These are phyloP conservation scores for Debaryomycetaceae sp. DNA, from an alignment of 1,139 yeast species.

Conservation along the genomic window DNA sequence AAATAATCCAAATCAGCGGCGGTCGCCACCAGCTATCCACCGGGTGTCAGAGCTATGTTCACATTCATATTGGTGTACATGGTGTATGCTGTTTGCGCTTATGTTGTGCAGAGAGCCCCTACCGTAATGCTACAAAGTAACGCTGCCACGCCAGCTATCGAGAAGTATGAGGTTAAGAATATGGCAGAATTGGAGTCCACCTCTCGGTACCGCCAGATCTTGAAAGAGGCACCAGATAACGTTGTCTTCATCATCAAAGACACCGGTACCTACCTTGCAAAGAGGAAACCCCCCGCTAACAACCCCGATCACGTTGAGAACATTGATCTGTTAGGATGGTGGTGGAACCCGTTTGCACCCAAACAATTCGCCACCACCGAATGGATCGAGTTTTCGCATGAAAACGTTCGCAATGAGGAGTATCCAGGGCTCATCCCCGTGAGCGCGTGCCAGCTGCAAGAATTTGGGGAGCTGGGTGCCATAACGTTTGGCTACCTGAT, in stretches of 20 bases:
- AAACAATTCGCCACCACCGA: constrained; percentile 7
- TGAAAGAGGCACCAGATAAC: neutral
- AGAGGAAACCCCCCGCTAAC: constrained; percentile 1
- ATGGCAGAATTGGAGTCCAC: constrained; percentile 4
- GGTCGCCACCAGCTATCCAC: too few species aligned
- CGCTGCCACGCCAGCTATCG: too few species aligned
- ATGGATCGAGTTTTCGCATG: constrained; percentile 17
- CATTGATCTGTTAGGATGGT: constrained; percentile 4
- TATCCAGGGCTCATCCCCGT: constrained; percentile 22
- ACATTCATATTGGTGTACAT: too few species aligned
- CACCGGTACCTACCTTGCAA: constrained; percentile 10
- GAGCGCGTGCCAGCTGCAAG: constrained; percentile 22
- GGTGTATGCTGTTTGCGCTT: too few species aligned
- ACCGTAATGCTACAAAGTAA: too few species aligned
- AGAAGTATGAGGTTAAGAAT: constrained; percentile 1
- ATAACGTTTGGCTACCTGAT: constrained; percentile 14
- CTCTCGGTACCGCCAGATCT: neutral
- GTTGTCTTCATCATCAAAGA: constrained; percentile 11
- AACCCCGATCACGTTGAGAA: constrained; percentile 8
- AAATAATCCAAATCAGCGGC: too few species aligned
- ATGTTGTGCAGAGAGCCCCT: too few species aligned
- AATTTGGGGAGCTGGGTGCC: constrained; percentile 17
- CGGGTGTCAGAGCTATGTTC: too few species aligned
- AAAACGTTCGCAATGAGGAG: constrained; percentile 6
- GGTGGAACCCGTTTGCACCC: constrained; percentile 6